Evolutionary conservation across 352 stramenopile species (phyloP).

Genomic region (Globisporangium alternatum): DNA sequence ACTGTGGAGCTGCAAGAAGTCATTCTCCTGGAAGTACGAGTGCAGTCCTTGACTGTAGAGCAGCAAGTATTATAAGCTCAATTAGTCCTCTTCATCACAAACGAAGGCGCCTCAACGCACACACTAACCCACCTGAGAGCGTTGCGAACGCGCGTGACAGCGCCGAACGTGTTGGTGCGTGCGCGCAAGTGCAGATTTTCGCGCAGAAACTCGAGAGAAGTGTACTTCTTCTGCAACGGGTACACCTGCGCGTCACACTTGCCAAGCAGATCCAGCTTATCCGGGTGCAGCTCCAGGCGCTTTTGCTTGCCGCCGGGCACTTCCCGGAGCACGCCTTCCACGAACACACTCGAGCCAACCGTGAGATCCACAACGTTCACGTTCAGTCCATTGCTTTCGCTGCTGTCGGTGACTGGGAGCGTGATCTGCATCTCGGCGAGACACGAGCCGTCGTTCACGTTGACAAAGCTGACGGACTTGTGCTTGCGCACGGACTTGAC

Average conservation of each 20-base stretch:
- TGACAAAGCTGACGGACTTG: conserved; percentile 96
- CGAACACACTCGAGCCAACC: conserved; percentile 92
- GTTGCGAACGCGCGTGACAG: conserved; percentile 94
- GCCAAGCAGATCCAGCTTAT: conserved; percentile 85
- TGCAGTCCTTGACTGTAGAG: conserved; percentile 56
- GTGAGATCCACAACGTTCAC: conserved; percentile 86
- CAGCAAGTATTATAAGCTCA: neutral
- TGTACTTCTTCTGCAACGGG: conserved; percentile 98
- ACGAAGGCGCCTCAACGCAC: neutral
- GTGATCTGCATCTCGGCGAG: conserved; percentile 92
- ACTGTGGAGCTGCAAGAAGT: conserved; percentile 83
- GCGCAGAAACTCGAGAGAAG: conserved; percentile 97
- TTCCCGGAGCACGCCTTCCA: conserved; percentile 86
- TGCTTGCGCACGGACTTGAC: conserved; percentile 96
- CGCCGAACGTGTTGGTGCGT: conserved; percentile 96
- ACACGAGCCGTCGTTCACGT: conserved; percentile 95
- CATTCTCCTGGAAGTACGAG: conserved; percentile 73
- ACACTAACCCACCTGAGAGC: conserved; percentile 54
- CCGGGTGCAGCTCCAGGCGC: conserved; percentile 90
- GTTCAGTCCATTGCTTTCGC: conserved; percentile 26
- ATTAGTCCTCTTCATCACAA: neutral
- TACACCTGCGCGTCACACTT: conserved; percentile 92
- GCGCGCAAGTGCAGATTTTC: conserved; percentile 96
- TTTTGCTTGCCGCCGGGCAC: conserved; percentile 88
- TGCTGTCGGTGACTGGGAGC: conserved; percentile 41